A percentile compares a stretch with the other conserved stretches of the same genome.
Conservation (phyloP, 768 basidiomycete genomes). For the Termitomyces sp. region DNA sequence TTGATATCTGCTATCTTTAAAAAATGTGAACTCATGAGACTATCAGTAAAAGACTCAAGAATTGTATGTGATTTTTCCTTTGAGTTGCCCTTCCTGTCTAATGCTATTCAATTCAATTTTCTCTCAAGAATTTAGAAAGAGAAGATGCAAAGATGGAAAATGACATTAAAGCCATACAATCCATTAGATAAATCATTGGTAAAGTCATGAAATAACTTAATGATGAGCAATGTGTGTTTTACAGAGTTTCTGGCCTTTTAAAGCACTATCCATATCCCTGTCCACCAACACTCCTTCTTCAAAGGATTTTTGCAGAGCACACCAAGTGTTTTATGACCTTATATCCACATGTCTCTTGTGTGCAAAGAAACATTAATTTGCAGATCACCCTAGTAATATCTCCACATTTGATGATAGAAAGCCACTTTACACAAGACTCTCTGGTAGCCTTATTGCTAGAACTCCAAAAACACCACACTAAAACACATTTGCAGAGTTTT, state of each 20-base stretch:
- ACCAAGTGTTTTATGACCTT: too few relatives aligned
- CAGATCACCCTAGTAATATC: too few relatives aligned
- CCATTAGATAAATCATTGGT: conserved; percentile 97
- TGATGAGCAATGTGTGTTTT: conserved; percentile 86
- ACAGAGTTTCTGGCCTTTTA: background rate
- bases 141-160: conserved; percentile 95
- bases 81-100: background rate
- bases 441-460: too few relatives aligned
- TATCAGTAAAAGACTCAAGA: conserved; percentile 86
- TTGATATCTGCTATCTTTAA: conserved; percentile 37
- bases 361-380: too few relatives aligned
- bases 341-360: too few relatives aligned
- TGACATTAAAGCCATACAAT: conserved; percentile 98
- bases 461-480: too few relatives aligned
- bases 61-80: conserved; percentile 51
- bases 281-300: too few relatives aligned
- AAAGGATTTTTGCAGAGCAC: too few relatives aligned
- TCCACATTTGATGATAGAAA: too few relatives aligned
- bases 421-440: too few relatives aligned
- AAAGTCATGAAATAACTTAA: conserved; percentile 99
- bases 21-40: conserved; percentile 93
- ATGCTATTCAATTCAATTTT: conserved; percentile 70
- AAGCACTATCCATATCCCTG: too few relatives aligned
- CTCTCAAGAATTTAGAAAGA: conserved; percentile 84
- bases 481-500: too few relatives aligned